Evolutionary conservation across 2,329 filamentous ascomycete genomes (phyloP), one percentile per base, ranked within the genome.

Genomic region (Fusarium redolens): DNA sequence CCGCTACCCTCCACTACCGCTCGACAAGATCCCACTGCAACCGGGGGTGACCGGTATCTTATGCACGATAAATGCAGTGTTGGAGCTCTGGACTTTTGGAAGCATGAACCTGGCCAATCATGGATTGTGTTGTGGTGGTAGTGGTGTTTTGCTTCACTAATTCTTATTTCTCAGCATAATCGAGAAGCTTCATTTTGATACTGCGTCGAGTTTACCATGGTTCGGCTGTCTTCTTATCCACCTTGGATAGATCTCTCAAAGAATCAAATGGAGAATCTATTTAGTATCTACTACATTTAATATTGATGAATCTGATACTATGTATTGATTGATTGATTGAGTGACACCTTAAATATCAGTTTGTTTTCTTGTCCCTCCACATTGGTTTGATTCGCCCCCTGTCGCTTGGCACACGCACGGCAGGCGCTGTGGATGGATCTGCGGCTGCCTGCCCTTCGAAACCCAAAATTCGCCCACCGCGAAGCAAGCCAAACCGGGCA

Each of bases 81-180:
- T 68, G 58, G 25, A 40, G 54, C 62, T 59, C 70, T 70, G 50
- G 57, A 30, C 65, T 51, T 61, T 45, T 57, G 48, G 65, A 66
- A 73, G 57, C 47, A 48, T 54, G 25, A 18, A 8, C 48, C 33
- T 44, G 33, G 12, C 71, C 70, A 73, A 73, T 73, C 15, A 61
- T 51, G 13, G 47, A 38, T 28, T 22, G 18, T 22, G 9, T 11
- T 20, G 48, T 44, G 22, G 50, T 63, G 55, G 28, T 57, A 45
- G 48, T 61, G 48, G 66, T 69, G 66, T 41, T 58, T 68, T 58
- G 66, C 70, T 73, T 73, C 70, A 73, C 70, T 73, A 73, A 73
- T 73, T 71, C 50, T 51, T 61, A 73, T 73, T 73, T 71, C 65
- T 73, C 70, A 73, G 66, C 70, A 55, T 28, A 55, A 48, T 44